Evolutionary conservation across 2,329 filamentous ascomycete species (phyloP).

Genomic region (Pseudogymnoascus sp.): DNA sequence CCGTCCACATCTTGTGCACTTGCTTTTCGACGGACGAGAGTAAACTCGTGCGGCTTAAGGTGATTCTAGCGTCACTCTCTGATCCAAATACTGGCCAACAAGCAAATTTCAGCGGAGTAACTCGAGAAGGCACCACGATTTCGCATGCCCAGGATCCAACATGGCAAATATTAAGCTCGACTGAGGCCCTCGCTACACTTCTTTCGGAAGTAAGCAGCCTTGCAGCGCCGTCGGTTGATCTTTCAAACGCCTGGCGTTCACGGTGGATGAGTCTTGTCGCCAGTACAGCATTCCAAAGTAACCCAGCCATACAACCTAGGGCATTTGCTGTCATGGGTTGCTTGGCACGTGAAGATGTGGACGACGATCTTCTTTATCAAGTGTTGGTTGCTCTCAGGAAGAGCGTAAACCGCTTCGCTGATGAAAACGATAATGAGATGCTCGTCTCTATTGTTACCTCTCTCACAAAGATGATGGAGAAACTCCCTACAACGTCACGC

Average conservation of each 20-base stretch:
- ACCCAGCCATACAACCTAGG: conserved; percentile 60
- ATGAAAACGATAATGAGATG: conserved; percentile 59
- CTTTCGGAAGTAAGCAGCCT: conserved; percentile 56
- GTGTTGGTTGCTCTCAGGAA: conserved; percentile 59
- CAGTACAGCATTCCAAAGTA: conserved; percentile 65
- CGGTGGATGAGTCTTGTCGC: conserved; percentile 67
- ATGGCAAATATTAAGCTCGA: conserved; percentile 36
- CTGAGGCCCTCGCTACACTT: conserved; percentile 52
- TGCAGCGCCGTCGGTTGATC: conserved; percentile 54
- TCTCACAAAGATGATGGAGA: conserved; percentile 63
- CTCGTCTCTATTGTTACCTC: conserved; percentile 58
- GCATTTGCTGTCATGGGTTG: conserved; percentile 66
- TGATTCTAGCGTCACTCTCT: conserved; percentile 48
- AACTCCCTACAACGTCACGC: conserved; percentile 56
- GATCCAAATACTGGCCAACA: conserved; percentile 53
- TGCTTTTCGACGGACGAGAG: conserved; percentile 55
- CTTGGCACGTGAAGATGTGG: conserved; percentile 60
- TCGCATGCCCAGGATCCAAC: conserved; percentile 30
- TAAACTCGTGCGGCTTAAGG: conserved; percentile 35
- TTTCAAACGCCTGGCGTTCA: conserved; percentile 61
- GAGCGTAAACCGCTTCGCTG: conserved; percentile 55
- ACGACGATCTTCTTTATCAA: conserved; percentile 63
- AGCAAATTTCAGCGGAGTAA: conserved; percentile 33
- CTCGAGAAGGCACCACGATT: conserved; percentile 44
- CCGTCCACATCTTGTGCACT: conserved; percentile 58